These are phyloP conservation scores for Aspergillus egyptiacus DNA, from an alignment of 495 filamentous ascomycete species.

Conservation along the genomic window DNA sequence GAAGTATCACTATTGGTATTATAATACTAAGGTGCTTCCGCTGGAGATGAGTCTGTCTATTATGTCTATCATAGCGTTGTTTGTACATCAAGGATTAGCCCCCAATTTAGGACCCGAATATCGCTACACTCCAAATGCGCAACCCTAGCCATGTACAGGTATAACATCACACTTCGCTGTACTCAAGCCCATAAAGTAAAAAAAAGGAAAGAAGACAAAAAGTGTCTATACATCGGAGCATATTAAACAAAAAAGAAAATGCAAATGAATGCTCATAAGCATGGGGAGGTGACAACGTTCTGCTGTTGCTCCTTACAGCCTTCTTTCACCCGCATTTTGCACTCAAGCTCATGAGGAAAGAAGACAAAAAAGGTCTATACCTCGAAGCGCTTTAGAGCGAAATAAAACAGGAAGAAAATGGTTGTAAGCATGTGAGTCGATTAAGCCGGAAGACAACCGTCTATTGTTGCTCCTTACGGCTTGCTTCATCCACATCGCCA, in stretches of 20 bases:
- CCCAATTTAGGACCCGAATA: not conserved
- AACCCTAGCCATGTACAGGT: conserved; percentile 12
- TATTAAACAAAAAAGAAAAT: too few species aligned
- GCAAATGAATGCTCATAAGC: too few species aligned
- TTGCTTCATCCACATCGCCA: conserved; percentile 6
- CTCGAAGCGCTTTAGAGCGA: too few species aligned
- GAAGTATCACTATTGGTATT: not conserved
- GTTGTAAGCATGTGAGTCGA: not conserved
- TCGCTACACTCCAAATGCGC: conserved; percentile 3
- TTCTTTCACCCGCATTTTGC: too few species aligned
- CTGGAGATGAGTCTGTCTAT: conserved; percentile 12
- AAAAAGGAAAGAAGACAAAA: conserved; percentile 2
- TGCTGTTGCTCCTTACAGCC: too few species aligned
- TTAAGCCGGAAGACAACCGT: not conserved
- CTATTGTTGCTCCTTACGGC: conserved; percentile 9
- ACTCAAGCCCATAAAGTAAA: conserved; percentile 1
- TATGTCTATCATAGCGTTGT: conserved; percentile 14
- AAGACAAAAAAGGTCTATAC: too few species aligned
- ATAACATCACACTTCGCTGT: conserved; percentile 7
- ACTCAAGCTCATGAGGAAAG: too few species aligned
- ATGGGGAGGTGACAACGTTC: too few species aligned
- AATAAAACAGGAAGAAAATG: not conserved
- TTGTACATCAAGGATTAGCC: not conserved
- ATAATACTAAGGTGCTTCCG: not conserved
- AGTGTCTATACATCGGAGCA: too few species aligned